These are phyloP conservation scores for Cephalotrichum gorgonifer DNA, from an alignment of 2,329 filamentous ascomycete genomes.

Conservation along the genomic window DNA sequence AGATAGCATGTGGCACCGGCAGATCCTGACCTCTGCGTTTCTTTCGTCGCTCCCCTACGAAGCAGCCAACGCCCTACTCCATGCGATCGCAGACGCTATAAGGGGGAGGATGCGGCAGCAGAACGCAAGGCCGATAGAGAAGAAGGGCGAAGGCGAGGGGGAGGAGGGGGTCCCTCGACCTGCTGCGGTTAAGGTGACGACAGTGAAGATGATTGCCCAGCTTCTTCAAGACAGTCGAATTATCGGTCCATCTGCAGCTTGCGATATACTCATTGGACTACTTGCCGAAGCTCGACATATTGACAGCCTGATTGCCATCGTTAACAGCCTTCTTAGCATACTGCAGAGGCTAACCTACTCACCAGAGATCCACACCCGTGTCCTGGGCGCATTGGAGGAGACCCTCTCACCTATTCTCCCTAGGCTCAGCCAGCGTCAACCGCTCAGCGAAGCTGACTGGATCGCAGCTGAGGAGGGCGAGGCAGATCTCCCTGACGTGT, in stretches of 20 bases:
- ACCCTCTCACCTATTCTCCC: conserved; percentile 17
- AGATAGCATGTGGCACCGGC: conserved; percentile 22
- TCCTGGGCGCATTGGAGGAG: conserved; percentile 16
- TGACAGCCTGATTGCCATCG: conserved; percentile 19
- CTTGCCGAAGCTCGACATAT: conserved; percentile 19
- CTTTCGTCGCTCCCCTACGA: conserved; percentile 16
- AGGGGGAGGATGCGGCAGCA: conserved; percentile 16
- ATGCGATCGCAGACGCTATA: conserved; percentile 16
- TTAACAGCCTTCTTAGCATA: conserved; percentile 10
- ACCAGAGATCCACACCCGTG: conserved; percentile 7
- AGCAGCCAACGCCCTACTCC: conserved; percentile 15
- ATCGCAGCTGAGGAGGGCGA: conserved; percentile 5
- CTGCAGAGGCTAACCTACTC: conserved; percentile 8
- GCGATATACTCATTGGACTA: conserved; percentile 17
- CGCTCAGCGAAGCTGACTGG: conserved; percentile 19
- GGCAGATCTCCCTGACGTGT: conserved; percentile 8
- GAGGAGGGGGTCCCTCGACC: conserved; percentile 4
- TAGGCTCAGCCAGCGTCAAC: conserved; percentile 18
- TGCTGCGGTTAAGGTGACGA: conserved; percentile 20
- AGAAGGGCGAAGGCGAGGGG: background rate
- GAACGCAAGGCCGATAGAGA: conserved; percentile 8
- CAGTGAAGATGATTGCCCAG: conserved; percentile 25
- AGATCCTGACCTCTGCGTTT: conserved; percentile 16
- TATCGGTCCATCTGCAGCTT: conserved; percentile 14
- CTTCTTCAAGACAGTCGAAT: conserved; percentile 18